Evolutionary conservation across 2,329 filamentous ascomycete species (phyloP).

Genomic region (Fusarium metavorans): DNA sequence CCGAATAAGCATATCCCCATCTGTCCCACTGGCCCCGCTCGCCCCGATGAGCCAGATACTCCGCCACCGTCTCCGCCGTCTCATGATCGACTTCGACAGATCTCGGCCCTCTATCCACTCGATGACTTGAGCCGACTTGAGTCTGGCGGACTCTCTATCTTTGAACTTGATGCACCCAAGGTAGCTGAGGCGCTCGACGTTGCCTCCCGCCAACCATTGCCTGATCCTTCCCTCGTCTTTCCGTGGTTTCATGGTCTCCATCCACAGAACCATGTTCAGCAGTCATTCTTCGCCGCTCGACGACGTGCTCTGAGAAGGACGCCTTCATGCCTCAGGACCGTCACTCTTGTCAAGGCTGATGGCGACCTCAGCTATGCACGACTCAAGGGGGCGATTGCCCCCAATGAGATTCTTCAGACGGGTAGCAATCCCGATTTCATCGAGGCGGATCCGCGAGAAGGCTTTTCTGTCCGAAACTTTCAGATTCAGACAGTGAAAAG

Average conservation of each 20-base stretch:
- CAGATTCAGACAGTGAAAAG: conserved; percentile 94
- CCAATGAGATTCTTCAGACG: conserved; percentile 79
- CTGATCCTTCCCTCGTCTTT: conserved; percentile 87
- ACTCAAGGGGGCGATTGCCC: conserved; percentile 87
- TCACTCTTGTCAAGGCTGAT: conserved; percentile 90
- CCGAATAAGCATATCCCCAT: conserved; percentile 93
- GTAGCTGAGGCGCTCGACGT: conserved; percentile 82
- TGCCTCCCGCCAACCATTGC: conserved; percentile 81
- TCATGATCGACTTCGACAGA: conserved; percentile 65
- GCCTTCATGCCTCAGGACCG: conserved; percentile 77
- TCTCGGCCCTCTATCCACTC: conserved; percentile 82
- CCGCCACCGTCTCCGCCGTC: conserved; percentile 77
- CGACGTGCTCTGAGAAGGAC: conserved; percentile 79
- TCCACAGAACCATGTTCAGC: conserved; percentile 87
- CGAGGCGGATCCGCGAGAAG: conserved; percentile 86
- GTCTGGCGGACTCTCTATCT: conserved; percentile 71
- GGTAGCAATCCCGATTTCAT: conserved; percentile 72
- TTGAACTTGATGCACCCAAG: conserved; percentile 76
- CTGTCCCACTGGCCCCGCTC: conserved; percentile 82
- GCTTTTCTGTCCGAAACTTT: conserved; percentile 96
- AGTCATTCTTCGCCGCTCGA: conserved; percentile 87
- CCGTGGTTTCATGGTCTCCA: conserved; percentile 97
- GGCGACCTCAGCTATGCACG: conserved; percentile 80
- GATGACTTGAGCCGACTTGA: conserved; percentile 66
- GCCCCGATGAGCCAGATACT: conserved; percentile 66